These are phyloP conservation scores for Fusarium buharicum DNA, from an alignment of 2,329 filamentous ascomycete genomes.

Conservation along the genomic window DNA sequence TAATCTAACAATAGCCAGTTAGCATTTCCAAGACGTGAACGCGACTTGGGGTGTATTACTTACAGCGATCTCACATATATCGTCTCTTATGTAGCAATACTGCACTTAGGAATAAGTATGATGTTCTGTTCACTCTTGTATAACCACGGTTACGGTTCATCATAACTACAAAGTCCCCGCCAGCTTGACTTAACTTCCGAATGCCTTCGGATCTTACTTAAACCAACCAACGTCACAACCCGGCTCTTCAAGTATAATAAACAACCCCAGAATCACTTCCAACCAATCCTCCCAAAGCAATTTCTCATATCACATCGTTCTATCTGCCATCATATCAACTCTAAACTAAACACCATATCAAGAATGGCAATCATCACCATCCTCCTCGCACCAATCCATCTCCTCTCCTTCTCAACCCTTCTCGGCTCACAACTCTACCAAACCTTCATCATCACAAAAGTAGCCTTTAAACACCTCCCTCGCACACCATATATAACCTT, in stretches of 20 bases:
- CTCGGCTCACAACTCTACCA: constrained; percentile 56
- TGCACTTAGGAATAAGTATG: too few species aligned
- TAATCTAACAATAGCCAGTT: too few species aligned
- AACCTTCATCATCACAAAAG: constrained; percentile 52
- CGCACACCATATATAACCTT: constrained; percentile 51
- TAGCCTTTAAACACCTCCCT: constrained; percentile 50
- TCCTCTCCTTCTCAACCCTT: constrained; percentile 54
- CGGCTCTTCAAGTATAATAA: constrained; percentile 13
- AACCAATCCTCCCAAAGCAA: too few species aligned
- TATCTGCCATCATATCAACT: too few species aligned
- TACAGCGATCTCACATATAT: too few species aligned
- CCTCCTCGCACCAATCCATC: constrained; percentile 50
- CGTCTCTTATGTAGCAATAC: too few species aligned
- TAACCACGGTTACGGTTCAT: too few species aligned
- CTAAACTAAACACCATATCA: background rate
- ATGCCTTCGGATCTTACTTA: constrained; percentile 38
- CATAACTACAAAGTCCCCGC: background rate
- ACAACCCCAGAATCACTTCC: background rate
- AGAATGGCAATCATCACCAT: constrained; percentile 29
- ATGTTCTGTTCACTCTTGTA: too few species aligned
- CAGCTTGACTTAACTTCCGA: constrained; percentile 37
- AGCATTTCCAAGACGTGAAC: too few species aligned
- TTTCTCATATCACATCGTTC: too few species aligned
- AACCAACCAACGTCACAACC: background rate
- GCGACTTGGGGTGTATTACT: too few species aligned